phyloP scores from a whole-genome alignment of 306 rosid species.

The Senna tora region DNA sequence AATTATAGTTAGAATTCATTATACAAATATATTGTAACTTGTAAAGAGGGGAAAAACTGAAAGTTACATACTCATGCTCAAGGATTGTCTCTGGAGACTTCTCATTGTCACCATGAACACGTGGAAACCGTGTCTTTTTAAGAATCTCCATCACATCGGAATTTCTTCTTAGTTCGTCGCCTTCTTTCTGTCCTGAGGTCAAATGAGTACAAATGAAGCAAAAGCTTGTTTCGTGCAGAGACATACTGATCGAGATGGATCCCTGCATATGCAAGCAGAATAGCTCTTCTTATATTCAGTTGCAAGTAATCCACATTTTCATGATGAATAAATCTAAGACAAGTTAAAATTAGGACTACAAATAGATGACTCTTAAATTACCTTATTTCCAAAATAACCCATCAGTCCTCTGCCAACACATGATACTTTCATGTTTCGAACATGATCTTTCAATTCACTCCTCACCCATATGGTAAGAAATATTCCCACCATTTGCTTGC shows the following conservation, averaged over 20 bases:
- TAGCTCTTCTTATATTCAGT: conserved; percentile 24
- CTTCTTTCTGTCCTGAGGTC: conserved; percentile 97
- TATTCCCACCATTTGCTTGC: conserved; percentile 99
- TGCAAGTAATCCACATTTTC: conserved; percentile 25
- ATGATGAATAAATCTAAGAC: not conserved
- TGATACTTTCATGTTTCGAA: conserved; percentile 89
- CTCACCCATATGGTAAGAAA: conserved; percentile 96
- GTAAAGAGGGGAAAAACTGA: conserved; percentile 15
- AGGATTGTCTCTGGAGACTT: conserved; percentile 97
- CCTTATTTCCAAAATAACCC: conserved; percentile 99
- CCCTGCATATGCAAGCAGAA: conserved; percentile 70
- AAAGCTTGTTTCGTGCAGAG: conserved; percentile 91
- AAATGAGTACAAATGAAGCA: conserved; percentile 95
- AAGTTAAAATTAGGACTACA: conserved; percentile 13
- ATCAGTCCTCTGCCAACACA: conserved; percentile 98
- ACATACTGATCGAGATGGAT: conserved; percentile 95
- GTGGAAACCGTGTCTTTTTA: conserved; percentile 92
- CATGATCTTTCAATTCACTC: conserved; percentile 88
- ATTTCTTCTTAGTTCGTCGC: conserved; percentile 96
- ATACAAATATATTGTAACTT: conserved; percentile 1
- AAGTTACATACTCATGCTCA: conserved; percentile 86
- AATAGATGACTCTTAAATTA: conserved; percentile 37
- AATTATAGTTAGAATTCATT: conserved; percentile 28
- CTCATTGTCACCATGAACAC: conserved; percentile 71
- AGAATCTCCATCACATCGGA: conserved; percentile 96